Base-by-base conservation (phyloP, 495 filamentous ascomycete species). In the Podospora tetraspora region DNA sequence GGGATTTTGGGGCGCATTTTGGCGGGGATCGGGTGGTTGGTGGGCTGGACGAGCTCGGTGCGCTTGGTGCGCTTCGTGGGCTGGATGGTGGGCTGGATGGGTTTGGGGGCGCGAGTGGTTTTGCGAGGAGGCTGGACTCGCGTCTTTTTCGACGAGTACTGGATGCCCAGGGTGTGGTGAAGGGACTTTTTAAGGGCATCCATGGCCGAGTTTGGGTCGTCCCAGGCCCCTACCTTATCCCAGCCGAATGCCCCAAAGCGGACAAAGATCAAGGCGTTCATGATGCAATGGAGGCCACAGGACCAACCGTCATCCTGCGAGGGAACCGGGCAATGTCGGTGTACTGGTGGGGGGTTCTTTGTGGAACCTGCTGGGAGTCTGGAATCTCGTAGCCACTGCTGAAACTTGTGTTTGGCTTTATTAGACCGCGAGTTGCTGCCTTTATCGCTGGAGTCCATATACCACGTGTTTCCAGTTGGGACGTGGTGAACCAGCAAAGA, bases 281-380 rank as follows among this genome's bases (percentile, higher is more conserved):
- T 68, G 8, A 75, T 68, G 4, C 13, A 19, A 25, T 72, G 72
- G 0, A 75, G 29, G 3, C 63, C 63, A 59, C 73, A 75, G 24
- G 68, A 62, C 68, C 63, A 72, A 1, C 7, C 24, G 16, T 66
- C 63, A 7, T 12, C 1, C 32, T 75, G 71, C 1, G 8, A 0
- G 6, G 61, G n/a, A 59, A 59, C 57, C 4, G 0, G 6, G 19
- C 24, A 1, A 4, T 37, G 3, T 23, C 3, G 21, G 8, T 23
- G 57, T 4, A 1, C 0, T 59, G 21, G 21, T 1, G 1, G 60
- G 12, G 3, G 25, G 0, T 1, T 19, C 13, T 23, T 29, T 25
- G 16, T 0, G 59, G n/a, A 29, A 19, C 21, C 10, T 0, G 0
- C 2, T 10, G 6, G 29, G 8, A 32, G 1, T 32, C 25, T 8